Evolutionary conservation across 768 basidiomycete genomes (phyloP).

Genomic region (Candolleomyces aberdarensis): DNA sequence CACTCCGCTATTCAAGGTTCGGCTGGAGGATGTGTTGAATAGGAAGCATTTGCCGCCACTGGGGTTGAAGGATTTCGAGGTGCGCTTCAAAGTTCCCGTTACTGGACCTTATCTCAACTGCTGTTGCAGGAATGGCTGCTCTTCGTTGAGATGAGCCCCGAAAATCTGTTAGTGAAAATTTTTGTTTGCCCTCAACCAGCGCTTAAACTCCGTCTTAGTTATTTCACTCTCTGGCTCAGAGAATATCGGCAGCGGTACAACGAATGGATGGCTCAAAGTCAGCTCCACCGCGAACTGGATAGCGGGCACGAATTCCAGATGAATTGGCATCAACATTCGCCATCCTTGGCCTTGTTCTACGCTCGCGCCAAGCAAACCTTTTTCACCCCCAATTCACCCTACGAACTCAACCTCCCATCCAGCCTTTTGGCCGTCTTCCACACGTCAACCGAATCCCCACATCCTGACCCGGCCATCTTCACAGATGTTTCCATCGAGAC

Average conservation of each 20-base stretch:
- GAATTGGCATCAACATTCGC: slow-evolving; percentile 42
- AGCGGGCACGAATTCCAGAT: slow-evolving; percentile 27
- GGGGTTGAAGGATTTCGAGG: slow-evolving; percentile 70
- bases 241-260: slow-evolving; percentile 58
- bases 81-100: slow-evolving; percentile 14
- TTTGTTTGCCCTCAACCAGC: slow-evolving; percentile 10
- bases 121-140: slow-evolving; percentile 65
- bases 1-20: slow-evolving; percentile 64
- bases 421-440: slow-evolving; percentile 63
- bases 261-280: slow-evolving; percentile 39
- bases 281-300: slow-evolving; percentile 26
- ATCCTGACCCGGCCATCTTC: slow-evolving; percentile 68
- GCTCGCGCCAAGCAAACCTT: slow-evolving; percentile 79
- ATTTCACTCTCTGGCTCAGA: slow-evolving; percentile 79
- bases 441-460: slow-evolving; percentile 36
- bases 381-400: slow-evolving; percentile 66
- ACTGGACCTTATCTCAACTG: slow-evolving; percentile 10
- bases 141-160: slow-evolving; percentile 71
- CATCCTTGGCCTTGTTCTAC: slow-evolving; percentile 70
- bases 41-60: slow-evolving; percentile 78
- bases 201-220: slow-evolving; percentile 34
- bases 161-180: slow-evolving; percentile 57
- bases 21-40: slow-evolving; percentile 72
- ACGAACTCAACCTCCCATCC: slow-evolving; percentile 70
- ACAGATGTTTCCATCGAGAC: slow-evolving; percentile 56